Percentiles rank a stretch among this genome's conserved stretches.
Conservation (phyloP, 805 yeast species). For the Ogataea naganishii region DNA sequence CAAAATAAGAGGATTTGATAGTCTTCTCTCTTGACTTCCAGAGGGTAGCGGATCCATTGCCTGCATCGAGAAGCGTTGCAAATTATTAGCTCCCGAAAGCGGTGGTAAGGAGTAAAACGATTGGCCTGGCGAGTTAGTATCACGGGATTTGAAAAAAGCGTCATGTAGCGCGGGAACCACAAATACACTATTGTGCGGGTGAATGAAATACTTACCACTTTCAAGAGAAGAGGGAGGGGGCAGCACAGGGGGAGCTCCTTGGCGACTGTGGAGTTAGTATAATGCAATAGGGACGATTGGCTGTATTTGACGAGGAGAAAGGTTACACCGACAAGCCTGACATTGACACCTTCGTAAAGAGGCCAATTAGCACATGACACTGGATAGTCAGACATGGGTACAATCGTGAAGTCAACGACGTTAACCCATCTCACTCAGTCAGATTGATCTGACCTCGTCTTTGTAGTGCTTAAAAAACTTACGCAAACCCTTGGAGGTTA, state of each 20-base stretch:
- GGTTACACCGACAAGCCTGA: too few species aligned
- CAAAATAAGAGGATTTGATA: constrained; percentile 6
- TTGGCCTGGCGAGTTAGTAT: constrained; percentile 25
- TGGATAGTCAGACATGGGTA: too few species aligned
- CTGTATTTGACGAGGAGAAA: not conserved
- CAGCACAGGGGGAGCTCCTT: constrained; percentile 43
- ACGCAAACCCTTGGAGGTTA: too few species aligned
- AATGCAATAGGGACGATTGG: not conserved
- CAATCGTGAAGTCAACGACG: too few species aligned
- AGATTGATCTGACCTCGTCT: too few species aligned
- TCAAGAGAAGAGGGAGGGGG: constrained; percentile 49
- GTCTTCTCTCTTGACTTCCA: constrained; percentile 19
- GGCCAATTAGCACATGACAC: too few species aligned
- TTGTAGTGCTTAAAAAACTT: too few species aligned
- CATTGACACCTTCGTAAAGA: too few species aligned
- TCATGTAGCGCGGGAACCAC: not conserved
- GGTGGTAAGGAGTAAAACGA: constrained; percentile 42
- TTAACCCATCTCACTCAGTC: too few species aligned
- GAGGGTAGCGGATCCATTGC: constrained; percentile 27
- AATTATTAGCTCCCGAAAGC: constrained; percentile 40
- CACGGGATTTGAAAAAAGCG: not conserved
- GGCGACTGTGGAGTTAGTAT: constrained; percentile 35
- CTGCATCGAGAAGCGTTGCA: constrained; percentile 41
- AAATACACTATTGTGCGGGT: not conserved
- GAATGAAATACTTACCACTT: constrained; percentile 34